Percentiles rank a stretch among this genome's conserved stretches.
Evolutionary conservation across 1,284 basidiomycete genomes (phyloP).

Genomic region (Golubevia pallescens): DNA sequence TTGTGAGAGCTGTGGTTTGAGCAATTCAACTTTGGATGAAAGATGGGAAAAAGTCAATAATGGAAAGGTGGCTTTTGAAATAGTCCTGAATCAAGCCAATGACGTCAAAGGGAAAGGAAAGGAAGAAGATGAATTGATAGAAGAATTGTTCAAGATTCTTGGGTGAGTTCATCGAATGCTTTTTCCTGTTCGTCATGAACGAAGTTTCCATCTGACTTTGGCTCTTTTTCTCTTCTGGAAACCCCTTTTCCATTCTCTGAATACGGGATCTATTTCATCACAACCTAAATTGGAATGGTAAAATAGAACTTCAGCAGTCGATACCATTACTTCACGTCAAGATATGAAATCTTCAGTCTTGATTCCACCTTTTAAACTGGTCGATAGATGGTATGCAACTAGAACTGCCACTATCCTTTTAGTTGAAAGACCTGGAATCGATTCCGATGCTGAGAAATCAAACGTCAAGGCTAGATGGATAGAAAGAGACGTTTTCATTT

Average conservation of each 20-base stretch:
- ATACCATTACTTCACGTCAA: slow-evolving; percentile 7
- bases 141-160: slow-evolving; percentile 22
- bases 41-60: slow-evolving; percentile 9
- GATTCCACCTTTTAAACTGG: slow-evolving; percentile 20
- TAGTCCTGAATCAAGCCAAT: not conserved
- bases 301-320: slow-evolving; percentile 12
- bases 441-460: no score
- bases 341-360: slow-evolving; percentile 25
- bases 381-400: slow-evolving; percentile 31
- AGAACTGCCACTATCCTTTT: slow-evolving; percentile 22
- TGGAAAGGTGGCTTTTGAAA: not conserved
- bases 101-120: slow-evolving; percentile 2
- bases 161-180: slow-evolving; percentile 9
- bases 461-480: no score
- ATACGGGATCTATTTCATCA: no score
- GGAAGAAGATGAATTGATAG: slow-evolving; percentile 12
- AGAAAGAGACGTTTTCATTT: no score
- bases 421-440: no score
- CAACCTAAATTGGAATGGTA: not conserved
- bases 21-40: slow-evolving; percentile 10
- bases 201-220: no score
- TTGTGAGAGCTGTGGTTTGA: slow-evolving; percentile 9
- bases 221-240: no score
- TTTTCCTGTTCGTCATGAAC: no score
- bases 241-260: no score